Evolutionary conservation across 345 rosid species (phyloP), one percentile per base, ranked within the genome.

Genomic region (Salix koriyanagi): DNA sequence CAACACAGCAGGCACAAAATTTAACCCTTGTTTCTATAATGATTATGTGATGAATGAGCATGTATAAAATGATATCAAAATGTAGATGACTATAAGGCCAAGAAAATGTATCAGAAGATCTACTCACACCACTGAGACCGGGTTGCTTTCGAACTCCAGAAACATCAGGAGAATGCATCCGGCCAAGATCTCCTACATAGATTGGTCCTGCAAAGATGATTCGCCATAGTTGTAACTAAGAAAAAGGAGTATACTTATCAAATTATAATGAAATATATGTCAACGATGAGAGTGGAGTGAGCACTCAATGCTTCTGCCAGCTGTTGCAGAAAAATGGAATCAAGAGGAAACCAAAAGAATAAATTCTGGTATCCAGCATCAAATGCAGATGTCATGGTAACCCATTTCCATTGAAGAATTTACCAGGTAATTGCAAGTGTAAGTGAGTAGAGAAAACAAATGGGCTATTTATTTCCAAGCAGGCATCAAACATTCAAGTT

Each of bases 71-170:
- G 26, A 48, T 23, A 65, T 23, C 37, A 65, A 65, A 2, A 9
- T 28, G 70, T 13, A 12, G 12, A 25, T 21, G 36, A 26, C 46
- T 23, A 42, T 25, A 67, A 9, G 21, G 26, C 26, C 26, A 69
- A 79, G 56, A 69, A 54, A 60, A 62, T 25, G 67, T 18, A 42
- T 11, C 8, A 60, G 67, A 54, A 83, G 75, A 68, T 74, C 69
- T 82, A 86, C 97, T 87, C 86, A 94, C 98, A 82, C 86, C 75
- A 71, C 85, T 75, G 76, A 82, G 81, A 71, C 70, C 72, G 41
- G 78, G 72, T 65, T 77, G 89, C 87, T 79, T 90, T 67, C 65
- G 83, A 76, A 71, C 74, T 76, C 85, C 91, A 82, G 90, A 76
- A 42, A 78, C 67, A 69, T 87, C 86, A 48, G 87, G 85, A 79